These are phyloP conservation scores for Hypoxylon sp. DNA, from an alignment of 2,329 filamentous ascomycete species.

Conservation along the genomic window DNA sequence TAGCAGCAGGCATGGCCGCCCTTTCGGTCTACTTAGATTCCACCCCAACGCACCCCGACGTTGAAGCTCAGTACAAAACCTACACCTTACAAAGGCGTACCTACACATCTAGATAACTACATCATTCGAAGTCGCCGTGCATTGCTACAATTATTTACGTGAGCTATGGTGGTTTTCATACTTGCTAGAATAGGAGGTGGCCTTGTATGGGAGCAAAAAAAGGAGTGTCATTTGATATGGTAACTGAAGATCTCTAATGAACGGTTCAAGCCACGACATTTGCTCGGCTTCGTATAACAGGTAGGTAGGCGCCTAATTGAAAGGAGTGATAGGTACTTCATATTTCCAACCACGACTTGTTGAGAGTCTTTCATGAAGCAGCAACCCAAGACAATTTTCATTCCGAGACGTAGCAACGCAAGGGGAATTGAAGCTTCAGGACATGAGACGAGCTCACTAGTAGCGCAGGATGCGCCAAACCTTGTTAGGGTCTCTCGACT, in stretches of 20 bases:
- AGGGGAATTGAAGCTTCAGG: neutral
- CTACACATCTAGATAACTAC: too few species aligned
- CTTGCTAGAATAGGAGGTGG: neutral
- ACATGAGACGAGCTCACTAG: neutral
- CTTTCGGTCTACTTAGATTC: too few species aligned
- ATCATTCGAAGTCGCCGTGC: neutral
- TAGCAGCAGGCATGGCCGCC: too few species aligned
- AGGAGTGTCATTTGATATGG: neutral
- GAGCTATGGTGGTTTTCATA: neutral
- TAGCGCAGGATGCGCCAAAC: conserved; percentile 27
- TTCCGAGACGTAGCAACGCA: neutral
- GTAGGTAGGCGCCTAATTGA: neutral
- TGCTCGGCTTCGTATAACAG: neutral
- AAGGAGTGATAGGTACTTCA: neutral
- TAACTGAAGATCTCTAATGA: neutral
- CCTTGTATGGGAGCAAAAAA: neutral
- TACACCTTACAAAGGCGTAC: too few species aligned
- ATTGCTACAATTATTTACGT: neutral
- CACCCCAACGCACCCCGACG: too few species aligned
- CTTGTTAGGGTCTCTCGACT: conserved; percentile 18
- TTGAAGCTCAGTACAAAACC: too few species aligned
- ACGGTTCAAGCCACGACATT: neutral
- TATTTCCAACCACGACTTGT: neutral
- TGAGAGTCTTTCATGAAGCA: neutral
- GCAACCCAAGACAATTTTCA: neutral